Conservation (phyloP, 352 stramenopile species). For the Phytophthora tentaculata region DNA sequence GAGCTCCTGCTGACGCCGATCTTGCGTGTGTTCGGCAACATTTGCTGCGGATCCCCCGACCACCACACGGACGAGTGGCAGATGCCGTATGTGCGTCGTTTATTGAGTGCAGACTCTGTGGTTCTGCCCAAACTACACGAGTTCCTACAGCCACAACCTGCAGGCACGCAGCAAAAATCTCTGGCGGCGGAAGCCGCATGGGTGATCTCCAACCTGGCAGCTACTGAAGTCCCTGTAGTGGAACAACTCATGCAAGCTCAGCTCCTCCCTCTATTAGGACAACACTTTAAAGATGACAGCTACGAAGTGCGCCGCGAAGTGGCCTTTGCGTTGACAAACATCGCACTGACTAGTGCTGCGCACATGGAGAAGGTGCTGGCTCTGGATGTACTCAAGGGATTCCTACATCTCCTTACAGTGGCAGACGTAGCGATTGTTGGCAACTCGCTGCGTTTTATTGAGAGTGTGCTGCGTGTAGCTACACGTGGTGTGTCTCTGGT, state of each 20-base stretch:
- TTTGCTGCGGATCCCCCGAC: conserved; percentile 72
- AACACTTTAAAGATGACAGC: conserved; percentile 63
- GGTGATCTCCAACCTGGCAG: conserved; percentile 82
- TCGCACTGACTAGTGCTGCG: conserved; percentile 62
- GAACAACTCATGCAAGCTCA: conserved; percentile 57
- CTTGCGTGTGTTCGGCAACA: conserved; percentile 81
- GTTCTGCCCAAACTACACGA: conserved; percentile 66
- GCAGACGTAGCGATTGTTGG: conserved; percentile 75
- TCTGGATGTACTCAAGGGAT: conserved; percentile 63
- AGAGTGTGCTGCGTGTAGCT: conserved; percentile 74
- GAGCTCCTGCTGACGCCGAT: conserved; percentile 75
- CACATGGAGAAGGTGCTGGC: conserved; percentile 64
- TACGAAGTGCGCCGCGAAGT: conserved; percentile 80
- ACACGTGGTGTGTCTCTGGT: conserved; percentile 64
- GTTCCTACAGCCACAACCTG: conserved; percentile 49
- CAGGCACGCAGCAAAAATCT: conserved; percentile 33
- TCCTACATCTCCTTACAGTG: conserved; percentile 60
- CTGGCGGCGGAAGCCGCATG: conserved; percentile 72
- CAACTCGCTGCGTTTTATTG: conserved; percentile 79
- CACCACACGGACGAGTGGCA: conserved; percentile 82
- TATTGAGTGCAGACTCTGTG: conserved; percentile 52
- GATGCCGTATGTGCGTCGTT: conserved; percentile 56
- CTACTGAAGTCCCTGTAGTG: conserved; percentile 58
- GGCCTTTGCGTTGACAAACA: conserved; percentile 75
- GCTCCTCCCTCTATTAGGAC: conserved; percentile 60